These are phyloP conservation scores for Firmiana major DNA, from an alignment of 345 rosid species.

Conservation along the genomic window DNA sequence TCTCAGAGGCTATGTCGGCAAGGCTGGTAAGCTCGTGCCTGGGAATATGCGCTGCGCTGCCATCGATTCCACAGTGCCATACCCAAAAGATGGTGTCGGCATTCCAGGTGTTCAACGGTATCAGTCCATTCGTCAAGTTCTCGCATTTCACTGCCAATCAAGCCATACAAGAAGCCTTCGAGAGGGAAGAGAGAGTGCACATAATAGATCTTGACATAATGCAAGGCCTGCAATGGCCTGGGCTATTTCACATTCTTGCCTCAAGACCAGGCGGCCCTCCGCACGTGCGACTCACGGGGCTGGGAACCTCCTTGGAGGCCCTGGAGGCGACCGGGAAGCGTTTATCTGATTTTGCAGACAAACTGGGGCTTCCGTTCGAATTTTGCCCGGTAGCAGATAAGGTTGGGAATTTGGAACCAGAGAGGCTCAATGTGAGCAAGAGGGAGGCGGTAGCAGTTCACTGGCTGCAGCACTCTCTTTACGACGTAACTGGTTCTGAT, in stretches of 20 bases:
- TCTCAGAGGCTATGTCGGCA: slow-evolving; percentile 97
- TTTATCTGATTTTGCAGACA: slow-evolving; percentile 82
- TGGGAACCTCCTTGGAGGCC: slow-evolving; percentile 85
- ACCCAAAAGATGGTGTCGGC: slow-evolving; percentile 83
- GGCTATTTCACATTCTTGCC: slow-evolving; percentile 86
- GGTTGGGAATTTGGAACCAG: slow-evolving; percentile 81
- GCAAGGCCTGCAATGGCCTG: slow-evolving; percentile 99
- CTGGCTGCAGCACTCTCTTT: slow-evolving; percentile 96
- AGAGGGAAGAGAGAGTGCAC: slow-evolving; percentile 90
- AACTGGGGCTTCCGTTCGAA: slow-evolving; percentile 84
- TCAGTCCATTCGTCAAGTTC: slow-evolving; percentile 94
- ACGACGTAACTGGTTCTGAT: slow-evolving; percentile 97
- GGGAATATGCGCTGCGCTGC: slow-evolving; percentile 73
- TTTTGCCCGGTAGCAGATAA: slow-evolving; percentile 81
- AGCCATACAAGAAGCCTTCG: slow-evolving; percentile 96
- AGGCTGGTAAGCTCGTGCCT: slow-evolving; percentile 81
- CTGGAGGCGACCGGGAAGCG: slow-evolving; percentile 93
- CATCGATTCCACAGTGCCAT: slow-evolving; percentile 67
- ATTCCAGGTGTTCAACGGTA: slow-evolving; percentile 96
- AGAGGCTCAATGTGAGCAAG: slow-evolving; percentile 67
- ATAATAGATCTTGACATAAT: slow-evolving; percentile 92
- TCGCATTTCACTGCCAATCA: slow-evolving; percentile 98
- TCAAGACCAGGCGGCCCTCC: slow-evolving; percentile 95
- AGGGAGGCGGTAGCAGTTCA: slow-evolving; percentile 97
- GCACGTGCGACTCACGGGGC: slow-evolving; percentile 85